These are phyloP conservation scores for Colletotrichum phormii DNA, from an alignment of 2,329 filamentous ascomycete genomes.

Conservation along the genomic window DNA sequence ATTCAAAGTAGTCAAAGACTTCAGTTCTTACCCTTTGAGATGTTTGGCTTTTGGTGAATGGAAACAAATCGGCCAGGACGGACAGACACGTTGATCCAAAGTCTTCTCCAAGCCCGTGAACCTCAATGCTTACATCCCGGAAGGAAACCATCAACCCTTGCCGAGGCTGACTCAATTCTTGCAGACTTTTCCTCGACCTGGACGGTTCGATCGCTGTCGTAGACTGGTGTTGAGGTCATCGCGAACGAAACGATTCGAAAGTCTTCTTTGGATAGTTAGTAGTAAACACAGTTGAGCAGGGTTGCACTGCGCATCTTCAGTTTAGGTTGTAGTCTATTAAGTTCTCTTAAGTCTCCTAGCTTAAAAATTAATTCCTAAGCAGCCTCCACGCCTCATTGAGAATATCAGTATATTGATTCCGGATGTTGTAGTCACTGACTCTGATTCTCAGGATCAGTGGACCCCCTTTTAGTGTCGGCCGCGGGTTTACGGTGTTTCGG, in stretches of 20 bases:
- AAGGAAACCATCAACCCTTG: not conserved
- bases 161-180: not conserved
- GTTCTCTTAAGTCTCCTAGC: not conserved
- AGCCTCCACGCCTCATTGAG: not conserved
- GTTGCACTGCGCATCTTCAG: not conserved
- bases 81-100: not conserved
- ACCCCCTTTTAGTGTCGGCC: not conserved
- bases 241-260: too few relatives aligned
- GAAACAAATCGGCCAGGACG: not conserved
- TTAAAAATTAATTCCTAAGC: not conserved
- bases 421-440: not conserved
- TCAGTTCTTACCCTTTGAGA: not conserved
- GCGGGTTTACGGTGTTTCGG: constrained; percentile 26
- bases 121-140: not conserved
- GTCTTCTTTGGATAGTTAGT: too few relatives aligned
- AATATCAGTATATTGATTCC: not conserved
- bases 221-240: not conserved
- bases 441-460: not conserved
- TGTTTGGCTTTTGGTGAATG: not conserved
- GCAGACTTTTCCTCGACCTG: not conserved
- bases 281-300: not conserved
- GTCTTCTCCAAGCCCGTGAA: not conserved
- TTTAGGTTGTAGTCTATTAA: not conserved
- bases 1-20: not conserved
- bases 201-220: not conserved